These are phyloP conservation scores for Monilinia aucupariae DNA, from an alignment of 2,329 filamentous ascomycete species.

Conservation along the genomic window DNA sequence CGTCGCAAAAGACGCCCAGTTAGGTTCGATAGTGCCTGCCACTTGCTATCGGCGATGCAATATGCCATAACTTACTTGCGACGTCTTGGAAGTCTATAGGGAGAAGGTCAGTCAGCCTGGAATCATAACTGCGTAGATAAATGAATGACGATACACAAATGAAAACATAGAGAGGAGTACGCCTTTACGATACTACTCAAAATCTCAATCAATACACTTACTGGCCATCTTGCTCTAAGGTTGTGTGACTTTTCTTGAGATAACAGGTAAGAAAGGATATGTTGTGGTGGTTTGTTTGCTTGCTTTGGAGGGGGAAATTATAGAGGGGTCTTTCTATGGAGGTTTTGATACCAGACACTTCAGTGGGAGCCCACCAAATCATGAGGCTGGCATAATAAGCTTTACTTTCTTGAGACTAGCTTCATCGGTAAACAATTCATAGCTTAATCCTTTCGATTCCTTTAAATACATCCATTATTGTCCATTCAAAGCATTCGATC, in stretches of 20 bases:
- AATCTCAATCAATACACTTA: constrained; percentile 22
- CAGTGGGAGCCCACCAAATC: background rate
- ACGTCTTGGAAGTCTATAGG: constrained; percentile 38
- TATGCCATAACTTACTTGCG: constrained; percentile 37
- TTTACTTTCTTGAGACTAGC: background rate
- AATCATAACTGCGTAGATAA: background rate
- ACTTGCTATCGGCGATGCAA: background rate
- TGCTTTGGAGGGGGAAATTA: constrained; percentile 16
- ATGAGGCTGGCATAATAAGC: background rate
- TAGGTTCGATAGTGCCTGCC: background rate
- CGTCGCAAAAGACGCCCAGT: background rate
- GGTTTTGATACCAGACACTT: constrained; percentile 14
- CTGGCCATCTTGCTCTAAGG: constrained; percentile 31
- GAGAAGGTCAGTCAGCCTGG: constrained; percentile 28
- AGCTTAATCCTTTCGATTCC: constrained; percentile 7
- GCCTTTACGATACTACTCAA: background rate
- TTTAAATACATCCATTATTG: background rate
- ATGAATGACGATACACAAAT: background rate
- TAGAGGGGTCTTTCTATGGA: constrained; percentile 12
- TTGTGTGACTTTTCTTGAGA: background rate
- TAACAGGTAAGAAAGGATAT: background rate
- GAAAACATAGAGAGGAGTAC: background rate
- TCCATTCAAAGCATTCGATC: too few species aligned
- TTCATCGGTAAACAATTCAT: constrained; percentile 2
- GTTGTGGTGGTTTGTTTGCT: constrained; percentile 12